These are phyloP conservation scores for Chytriomyces hyalinus DNA, from an alignment of 192 early-diverging fungal species.

Conservation along the genomic window DNA sequence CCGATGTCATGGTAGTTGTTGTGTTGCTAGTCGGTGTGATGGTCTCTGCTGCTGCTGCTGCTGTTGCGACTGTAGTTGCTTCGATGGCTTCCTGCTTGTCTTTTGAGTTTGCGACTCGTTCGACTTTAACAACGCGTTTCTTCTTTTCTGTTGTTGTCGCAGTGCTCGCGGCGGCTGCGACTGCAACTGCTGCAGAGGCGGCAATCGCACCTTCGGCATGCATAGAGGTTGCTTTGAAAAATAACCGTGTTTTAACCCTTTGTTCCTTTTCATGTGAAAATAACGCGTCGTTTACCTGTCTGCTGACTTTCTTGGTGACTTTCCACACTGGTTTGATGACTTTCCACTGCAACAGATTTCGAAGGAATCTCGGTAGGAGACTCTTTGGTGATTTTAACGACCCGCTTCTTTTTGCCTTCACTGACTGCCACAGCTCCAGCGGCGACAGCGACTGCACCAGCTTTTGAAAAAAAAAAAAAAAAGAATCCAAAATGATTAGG, in stretches of 20 bases:
- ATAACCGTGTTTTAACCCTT: not conserved
- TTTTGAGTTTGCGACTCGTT: not conserved
- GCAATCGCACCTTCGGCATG: not conserved
- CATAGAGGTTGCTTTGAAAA: not conserved
- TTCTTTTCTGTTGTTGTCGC: not conserved
- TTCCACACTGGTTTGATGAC: no score
- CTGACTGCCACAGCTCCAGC: not conserved
- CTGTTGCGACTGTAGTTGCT: no score
- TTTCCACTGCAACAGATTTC: no score
- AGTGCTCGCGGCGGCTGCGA: not conserved
- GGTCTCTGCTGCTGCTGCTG: no score
- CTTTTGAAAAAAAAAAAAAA: not conserved
- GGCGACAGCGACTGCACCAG: not conserved
- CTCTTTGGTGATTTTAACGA: conserved; percentile 1
- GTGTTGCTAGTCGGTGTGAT: no score
- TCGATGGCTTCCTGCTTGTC: no score
- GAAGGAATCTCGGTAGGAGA: not conserved
- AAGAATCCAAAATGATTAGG: not conserved
- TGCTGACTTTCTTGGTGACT: no score
- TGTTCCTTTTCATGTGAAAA: no score
- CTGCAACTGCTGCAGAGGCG: conserved; percentile 11
- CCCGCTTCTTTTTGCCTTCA: not conserved
- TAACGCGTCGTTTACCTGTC: no score
- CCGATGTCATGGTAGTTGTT: not conserved
- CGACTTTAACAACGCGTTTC: not conserved